phyloP scores from a whole-genome alignment of 2,329 filamentous ascomycete species.

The Lasiodiplodia citricola region DNA sequence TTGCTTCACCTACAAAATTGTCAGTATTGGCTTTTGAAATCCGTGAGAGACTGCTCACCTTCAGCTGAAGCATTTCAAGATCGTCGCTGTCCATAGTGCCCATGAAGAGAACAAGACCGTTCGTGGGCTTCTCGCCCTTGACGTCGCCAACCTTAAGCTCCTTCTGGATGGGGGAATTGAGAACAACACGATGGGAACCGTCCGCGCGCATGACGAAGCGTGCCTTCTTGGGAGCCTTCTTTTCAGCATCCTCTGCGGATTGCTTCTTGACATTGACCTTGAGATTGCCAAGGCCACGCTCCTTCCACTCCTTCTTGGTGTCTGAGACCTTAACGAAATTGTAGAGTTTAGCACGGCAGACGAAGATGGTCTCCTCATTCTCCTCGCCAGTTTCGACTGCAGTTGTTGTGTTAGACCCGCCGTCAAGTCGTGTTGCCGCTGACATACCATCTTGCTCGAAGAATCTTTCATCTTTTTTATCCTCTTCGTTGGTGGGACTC shows the following conservation, averaged over 20 bases:
- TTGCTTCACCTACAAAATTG: conserved; percentile 46
- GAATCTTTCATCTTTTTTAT: conserved; percentile 67
- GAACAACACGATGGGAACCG: conserved; percentile 81
- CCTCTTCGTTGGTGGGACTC: conserved; percentile 39
- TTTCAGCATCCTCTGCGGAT: conserved; percentile 48
- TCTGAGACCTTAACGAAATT: conserved; percentile 69
- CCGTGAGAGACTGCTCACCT: conserved; percentile 50
- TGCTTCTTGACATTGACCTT: conserved; percentile 69
- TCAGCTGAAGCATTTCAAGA: conserved; percentile 60
- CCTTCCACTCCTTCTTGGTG: conserved; percentile 75
- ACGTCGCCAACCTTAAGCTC: conserved; percentile 77
- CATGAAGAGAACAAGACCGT: conserved; percentile 72
- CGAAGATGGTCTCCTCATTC: conserved; percentile 75
- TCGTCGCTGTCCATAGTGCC: conserved; percentile 60
- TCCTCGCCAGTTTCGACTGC: conserved; percentile 87
- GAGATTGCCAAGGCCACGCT: conserved; percentile 81
- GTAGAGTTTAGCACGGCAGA: conserved; percentile 83
- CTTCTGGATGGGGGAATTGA: conserved; percentile 83
- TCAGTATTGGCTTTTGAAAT: not conserved
- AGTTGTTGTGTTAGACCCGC: not conserved
- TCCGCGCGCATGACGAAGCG: conserved; percentile 91
- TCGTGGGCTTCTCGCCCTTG: conserved; percentile 66
- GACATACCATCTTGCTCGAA: conserved; percentile 68
- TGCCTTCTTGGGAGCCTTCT: conserved; percentile 53
- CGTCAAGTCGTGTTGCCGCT: conserved; percentile 25